phyloP scores from a whole-genome alignment of 257 asterid genomes.

The Plantago major region DNA sequence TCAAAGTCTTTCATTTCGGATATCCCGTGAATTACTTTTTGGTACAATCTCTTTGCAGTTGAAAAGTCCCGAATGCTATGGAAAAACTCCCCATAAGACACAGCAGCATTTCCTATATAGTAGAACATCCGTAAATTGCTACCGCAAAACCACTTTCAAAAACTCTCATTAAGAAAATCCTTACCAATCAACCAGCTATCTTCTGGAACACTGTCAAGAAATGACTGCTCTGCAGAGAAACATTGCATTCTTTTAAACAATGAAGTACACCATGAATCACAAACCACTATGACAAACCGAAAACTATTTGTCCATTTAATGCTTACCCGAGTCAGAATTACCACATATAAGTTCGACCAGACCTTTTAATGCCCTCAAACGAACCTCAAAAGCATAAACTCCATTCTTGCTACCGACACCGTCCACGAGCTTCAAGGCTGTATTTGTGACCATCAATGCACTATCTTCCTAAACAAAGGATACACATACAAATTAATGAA shows the following conservation, averaged over 20 bases:
- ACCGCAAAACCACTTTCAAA: not conserved
- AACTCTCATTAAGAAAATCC: conserved; percentile 19
- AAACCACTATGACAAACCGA: conserved; percentile 1
- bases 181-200: conserved; percentile 44
- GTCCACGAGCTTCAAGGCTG: conserved; percentile 48
- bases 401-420: conserved; percentile 40
- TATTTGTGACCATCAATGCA: conserved; percentile 49
- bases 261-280: conserved; percentile 17
- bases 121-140: conserved; percentile 11
- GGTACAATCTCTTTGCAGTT: conserved; percentile 61
- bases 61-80: conserved; percentile 59
- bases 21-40: conserved; percentile 46
- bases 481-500: conserved; percentile 3
- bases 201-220: conserved; percentile 39
- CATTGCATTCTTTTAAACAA: conserved; percentile 7
- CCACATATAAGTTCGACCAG: conserved; percentile 69
- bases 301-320: not conserved
- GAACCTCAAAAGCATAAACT: conserved; percentile 49
- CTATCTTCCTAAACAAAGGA: conserved; percentile 51
- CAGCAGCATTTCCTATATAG: conserved; percentile 64
- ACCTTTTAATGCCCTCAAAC: conserved; percentile 65
- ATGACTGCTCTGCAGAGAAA: conserved; percentile 50
- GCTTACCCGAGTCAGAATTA: conserved; percentile 56
- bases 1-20: conserved; percentile 37
- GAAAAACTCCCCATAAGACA: conserved; percentile 73